Evolutionary conservation across 805 yeast genomes (phyloP).

Genomic region (Kodamaea neixiangensis): DNA sequence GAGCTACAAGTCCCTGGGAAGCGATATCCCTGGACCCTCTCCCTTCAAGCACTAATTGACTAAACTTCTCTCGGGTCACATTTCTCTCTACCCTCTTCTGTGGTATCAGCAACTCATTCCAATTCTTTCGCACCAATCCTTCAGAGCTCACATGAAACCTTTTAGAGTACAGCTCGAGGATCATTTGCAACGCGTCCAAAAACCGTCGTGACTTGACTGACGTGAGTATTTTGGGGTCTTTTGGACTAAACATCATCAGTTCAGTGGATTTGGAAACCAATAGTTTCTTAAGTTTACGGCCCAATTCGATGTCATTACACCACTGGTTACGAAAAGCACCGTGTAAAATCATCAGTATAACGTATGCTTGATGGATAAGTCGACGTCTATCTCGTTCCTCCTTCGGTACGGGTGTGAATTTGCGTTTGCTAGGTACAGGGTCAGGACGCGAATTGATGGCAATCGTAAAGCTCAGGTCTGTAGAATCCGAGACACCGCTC

Average conservation of each 20-base stretch:
- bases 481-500: background rate
- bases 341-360: conserved; percentile 63
- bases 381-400: conserved; percentile 59
- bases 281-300: conserved; percentile 39
- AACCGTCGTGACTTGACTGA: conserved; percentile 62
- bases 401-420: conserved; percentile 42
- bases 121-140: conserved; percentile 37
- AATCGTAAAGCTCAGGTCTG: conserved; percentile 8
- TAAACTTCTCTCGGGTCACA: conserved; percentile 46
- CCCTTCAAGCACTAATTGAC: conserved; percentile 41
- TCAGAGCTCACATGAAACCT: conserved; percentile 50
- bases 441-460: conserved; percentile 14
- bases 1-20: conserved; percentile 83
- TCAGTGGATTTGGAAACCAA: conserved; percentile 50
- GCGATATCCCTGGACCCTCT: conserved; percentile 77
- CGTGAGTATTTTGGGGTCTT: conserved; percentile 12
- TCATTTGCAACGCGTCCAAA: conserved; percentile 71
- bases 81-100: conserved; percentile 25
- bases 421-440: conserved; percentile 22
- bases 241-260: conserved; percentile 38
- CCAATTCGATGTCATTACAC: conserved; percentile 56
- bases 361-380: conserved; percentile 56
- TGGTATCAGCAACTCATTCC: conserved; percentile 30
- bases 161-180: conserved; percentile 62
- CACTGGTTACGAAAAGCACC: conserved; percentile 72